Conservation (phyloP, 345 rosid genomes). For the Sisymbrium irio region DNA sequence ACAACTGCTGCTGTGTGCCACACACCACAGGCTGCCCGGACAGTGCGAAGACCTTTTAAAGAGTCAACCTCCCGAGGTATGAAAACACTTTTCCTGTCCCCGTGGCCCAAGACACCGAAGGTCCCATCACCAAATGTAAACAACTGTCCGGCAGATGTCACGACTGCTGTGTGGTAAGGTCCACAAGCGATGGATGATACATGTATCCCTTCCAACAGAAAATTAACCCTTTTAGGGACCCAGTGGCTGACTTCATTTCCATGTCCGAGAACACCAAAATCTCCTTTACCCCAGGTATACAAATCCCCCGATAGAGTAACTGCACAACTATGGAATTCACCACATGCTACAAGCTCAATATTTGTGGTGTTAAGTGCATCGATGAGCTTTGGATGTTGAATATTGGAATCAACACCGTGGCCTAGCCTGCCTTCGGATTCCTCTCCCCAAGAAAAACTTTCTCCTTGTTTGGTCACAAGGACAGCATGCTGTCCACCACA, state of each 20-base stretch:
- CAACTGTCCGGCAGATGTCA: slow-evolving; percentile 63
- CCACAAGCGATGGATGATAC: slow-evolving; percentile 71
- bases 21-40: slow-evolving; percentile 65
- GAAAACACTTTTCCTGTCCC: slow-evolving; percentile 49
- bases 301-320: slow-evolving; percentile 65
- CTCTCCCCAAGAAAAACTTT: slow-evolving; percentile 59
- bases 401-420: slow-evolving; percentile 61
- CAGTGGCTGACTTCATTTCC: slow-evolving; percentile 57
- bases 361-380: slow-evolving; percentile 47
- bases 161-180: slow-evolving; percentile 73
- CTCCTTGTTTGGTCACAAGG: slow-evolving; percentile 52
- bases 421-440: slow-evolving; percentile 69
- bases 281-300: slow-evolving; percentile 70
- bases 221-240: slow-evolving; percentile 54
- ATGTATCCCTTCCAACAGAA: slow-evolving; percentile 56
- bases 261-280: slow-evolving; percentile 58
- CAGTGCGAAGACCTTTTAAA: slow-evolving; percentile 55
- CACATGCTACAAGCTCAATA: slow-evolving; percentile 64
- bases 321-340: slow-evolving; percentile 71
- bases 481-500: slow-evolving; percentile 58
- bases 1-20: slow-evolving; percentile 96
- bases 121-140: slow-evolving; percentile 86
- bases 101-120: slow-evolving; percentile 77
- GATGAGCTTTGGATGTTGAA: slow-evolving; percentile 55
- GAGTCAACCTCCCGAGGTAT: slow-evolving; percentile 67